Evolutionary conservation across 495 filamentous ascomycete genomes (phyloP).

Genomic region (Copromyces sp.): DNA sequence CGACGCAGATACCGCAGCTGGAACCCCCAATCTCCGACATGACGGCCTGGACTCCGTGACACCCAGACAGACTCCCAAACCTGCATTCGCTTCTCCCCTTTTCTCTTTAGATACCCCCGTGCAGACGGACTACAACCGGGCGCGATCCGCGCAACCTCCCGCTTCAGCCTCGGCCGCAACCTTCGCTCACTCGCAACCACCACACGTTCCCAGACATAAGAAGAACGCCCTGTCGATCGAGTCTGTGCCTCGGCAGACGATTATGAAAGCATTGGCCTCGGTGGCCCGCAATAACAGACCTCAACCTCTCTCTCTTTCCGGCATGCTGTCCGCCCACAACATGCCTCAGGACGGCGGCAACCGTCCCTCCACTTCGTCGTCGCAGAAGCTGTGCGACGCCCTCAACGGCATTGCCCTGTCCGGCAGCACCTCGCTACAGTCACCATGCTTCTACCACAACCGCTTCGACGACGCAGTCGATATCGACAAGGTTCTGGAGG

Average conservation of each 20-base stretch:
- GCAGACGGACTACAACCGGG: constrained; percentile 2
- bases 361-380: constrained; percentile 39
- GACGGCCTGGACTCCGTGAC: constrained; percentile 2
- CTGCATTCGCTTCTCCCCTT: constrained; percentile 2
- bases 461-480: constrained; percentile 94
- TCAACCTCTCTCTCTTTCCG: constrained; percentile 44
- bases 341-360: constrained; percentile 29
- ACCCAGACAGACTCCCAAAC: constrained; percentile 1
- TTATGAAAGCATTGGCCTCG: constrained; percentile 80
- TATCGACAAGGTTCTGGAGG: constrained; percentile 87
- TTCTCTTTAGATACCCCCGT: constrained; percentile 4
- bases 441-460: constrained; percentile 95
- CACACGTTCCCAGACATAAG: constrained; percentile 31
- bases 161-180: not conserved
- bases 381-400: constrained; percentile 54
- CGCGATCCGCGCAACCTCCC: constrained; percentile 1
- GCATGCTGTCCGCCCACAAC: constrained; percentile 37
- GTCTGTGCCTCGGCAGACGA: constrained; percentile 69
- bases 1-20: not conserved
- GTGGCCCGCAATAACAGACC: constrained; percentile 52
- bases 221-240: constrained; percentile 59
- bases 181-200: not conserved
- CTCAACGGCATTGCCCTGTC: constrained; percentile 49
- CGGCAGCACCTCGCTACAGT: constrained; percentile 50
- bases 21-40: constrained; percentile 8